These are phyloP conservation scores for Artomyces pyxidatus DNA, from an alignment of 768 basidiomycete genomes.

Conservation along the genomic window DNA sequence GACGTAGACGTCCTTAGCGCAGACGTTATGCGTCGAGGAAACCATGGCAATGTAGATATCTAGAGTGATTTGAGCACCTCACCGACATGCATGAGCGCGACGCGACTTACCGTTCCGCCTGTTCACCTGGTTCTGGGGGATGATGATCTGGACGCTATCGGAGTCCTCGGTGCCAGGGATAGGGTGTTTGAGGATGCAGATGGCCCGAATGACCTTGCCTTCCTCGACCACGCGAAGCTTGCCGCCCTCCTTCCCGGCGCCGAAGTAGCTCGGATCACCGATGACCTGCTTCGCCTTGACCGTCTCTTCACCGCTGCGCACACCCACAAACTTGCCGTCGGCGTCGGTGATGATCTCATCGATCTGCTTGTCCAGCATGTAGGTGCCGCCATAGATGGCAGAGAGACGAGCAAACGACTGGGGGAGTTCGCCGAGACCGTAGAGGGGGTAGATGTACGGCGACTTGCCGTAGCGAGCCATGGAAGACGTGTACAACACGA, in stretches of 20 bases:
- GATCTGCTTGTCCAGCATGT: conserved; percentile 97
- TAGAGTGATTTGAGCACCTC: conserved; percentile 24
- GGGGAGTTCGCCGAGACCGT: conserved; percentile 97
- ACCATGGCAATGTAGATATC: conserved; percentile 99
- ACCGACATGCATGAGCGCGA: neutral
- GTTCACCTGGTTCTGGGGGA: conserved; percentile 96
- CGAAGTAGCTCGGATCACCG: conserved; percentile 97
- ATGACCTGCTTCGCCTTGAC: conserved; percentile 98
- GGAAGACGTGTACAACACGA: conserved; percentile 94
- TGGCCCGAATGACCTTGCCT: conserved; percentile 91
- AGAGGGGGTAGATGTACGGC: conserved; percentile 98
- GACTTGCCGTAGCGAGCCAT: conserved; percentile 99
- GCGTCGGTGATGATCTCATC: conserved; percentile 82
- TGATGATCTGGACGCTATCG: conserved; percentile 95
- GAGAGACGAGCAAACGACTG: conserved; percentile 97
- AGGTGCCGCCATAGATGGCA: conserved; percentile 98
- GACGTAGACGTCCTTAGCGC: conserved; percentile 89
- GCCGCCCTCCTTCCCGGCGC: conserved; percentile 62
- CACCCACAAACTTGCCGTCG: conserved; percentile 88
- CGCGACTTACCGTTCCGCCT: conserved; percentile 73
- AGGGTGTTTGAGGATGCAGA: conserved; percentile 96
- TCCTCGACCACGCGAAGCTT: conserved; percentile 88
- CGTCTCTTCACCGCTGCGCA: conserved; percentile 80
- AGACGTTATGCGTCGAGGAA: conserved; percentile 95
- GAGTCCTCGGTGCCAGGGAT: conserved; percentile 95